Evolutionary conservation across 139 green algal genomes (phyloP).

Genomic region (Picocystis salinarum): DNA sequence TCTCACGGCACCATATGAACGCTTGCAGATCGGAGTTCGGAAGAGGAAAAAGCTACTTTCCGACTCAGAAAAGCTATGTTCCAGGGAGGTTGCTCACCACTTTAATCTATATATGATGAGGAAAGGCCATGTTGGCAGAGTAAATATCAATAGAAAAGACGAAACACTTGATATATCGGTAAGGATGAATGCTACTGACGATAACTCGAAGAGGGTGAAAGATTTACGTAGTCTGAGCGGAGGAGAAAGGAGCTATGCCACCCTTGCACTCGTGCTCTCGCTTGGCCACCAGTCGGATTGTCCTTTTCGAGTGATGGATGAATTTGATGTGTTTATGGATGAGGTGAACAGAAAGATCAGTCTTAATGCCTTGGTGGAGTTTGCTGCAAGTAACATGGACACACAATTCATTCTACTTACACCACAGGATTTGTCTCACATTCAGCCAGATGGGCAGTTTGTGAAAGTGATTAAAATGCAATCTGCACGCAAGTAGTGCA

Average conservation of each 20-base stretch:
- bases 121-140: neutral
- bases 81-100: no score
- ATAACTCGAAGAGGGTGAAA: neutral
- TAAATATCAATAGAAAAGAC: slow-evolving; percentile 1
- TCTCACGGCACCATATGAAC: no score
- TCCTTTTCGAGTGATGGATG: slow-evolving; percentile 67
- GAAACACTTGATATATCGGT: neutral
- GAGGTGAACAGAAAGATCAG: slow-evolving; percentile 25
- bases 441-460: slow-evolving; percentile 3
- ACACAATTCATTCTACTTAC: slow-evolving; percentile 1
- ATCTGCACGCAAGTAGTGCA: neutral
- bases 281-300: slow-evolving; percentile 48
- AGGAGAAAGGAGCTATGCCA: slow-evolving; percentile 75
- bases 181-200: neutral
- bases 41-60: no score
- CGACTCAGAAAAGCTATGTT: no score
- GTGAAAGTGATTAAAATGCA: slow-evolving; percentile 2
- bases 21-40: no score
- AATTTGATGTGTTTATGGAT: slow-evolving; percentile 77
- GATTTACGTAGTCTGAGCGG: slow-evolving; percentile 16
- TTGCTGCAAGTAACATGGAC: neutral
- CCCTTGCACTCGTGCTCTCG: slow-evolving; percentile 66
- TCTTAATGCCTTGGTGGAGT: neutral
- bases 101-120: slow-evolving; percentile 1
- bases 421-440: slow-evolving; percentile 1